A percentile compares a stretch with the other conserved stretches of the same genome.
Conservation (phyloP, 1,284 basidiomycete genomes). For the Fomitopsis schrenkii region DNA sequence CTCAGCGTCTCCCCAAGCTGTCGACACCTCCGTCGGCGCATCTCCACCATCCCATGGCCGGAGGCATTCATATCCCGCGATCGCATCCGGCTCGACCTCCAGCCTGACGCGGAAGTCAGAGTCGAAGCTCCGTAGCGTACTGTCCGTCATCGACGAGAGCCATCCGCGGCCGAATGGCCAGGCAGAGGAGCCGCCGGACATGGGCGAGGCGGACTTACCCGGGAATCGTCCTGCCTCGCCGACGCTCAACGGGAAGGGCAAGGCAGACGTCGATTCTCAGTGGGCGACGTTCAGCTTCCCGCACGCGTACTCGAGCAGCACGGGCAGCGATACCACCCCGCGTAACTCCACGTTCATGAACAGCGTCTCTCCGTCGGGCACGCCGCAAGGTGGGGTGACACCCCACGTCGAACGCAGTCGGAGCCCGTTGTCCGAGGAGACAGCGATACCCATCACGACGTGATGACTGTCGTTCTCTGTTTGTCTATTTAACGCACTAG, state of each 20-base stretch:
- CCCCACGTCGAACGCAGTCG: slow-evolving; percentile 25
- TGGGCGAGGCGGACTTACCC: slow-evolving; percentile 9
- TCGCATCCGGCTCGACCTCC: slow-evolving; percentile 31
- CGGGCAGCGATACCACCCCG: slow-evolving; percentile 41
- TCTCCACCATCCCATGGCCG: slow-evolving; percentile 40
- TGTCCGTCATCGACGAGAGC: slow-evolving; percentile 61
- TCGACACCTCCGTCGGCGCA: slow-evolving; percentile 39
- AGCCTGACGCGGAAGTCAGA: slow-evolving; percentile 51
- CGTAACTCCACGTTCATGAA: slow-evolving; percentile 39
- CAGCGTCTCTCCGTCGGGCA: slow-evolving; percentile 23
- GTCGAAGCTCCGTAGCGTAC: slow-evolving; percentile 62
- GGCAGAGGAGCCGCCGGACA: slow-evolving; percentile 10
- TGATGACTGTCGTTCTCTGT: neutral
- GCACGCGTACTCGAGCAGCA: slow-evolving; percentile 24
- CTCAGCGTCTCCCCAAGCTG: slow-evolving; percentile 29
- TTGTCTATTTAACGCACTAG: neutral
- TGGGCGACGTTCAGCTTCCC: slow-evolving; percentile 36
- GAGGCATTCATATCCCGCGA: slow-evolving; percentile 43
- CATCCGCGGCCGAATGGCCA: slow-evolving; percentile 31
- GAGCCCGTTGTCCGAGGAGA: slow-evolving; percentile 25
- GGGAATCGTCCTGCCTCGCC: neutral
- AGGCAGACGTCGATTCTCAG: slow-evolving; percentile 5
- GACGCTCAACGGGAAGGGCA: slow-evolving; percentile 5
- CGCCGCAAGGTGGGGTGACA: slow-evolving; percentile 4
- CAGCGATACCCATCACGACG: slow-evolving; percentile 13